Evolutionary conservation across 768 basidiomycete species (phyloP), one percentile per base, ranked within the genome.

Genomic region (Cystofilobasidium bisporidii): DNA sequence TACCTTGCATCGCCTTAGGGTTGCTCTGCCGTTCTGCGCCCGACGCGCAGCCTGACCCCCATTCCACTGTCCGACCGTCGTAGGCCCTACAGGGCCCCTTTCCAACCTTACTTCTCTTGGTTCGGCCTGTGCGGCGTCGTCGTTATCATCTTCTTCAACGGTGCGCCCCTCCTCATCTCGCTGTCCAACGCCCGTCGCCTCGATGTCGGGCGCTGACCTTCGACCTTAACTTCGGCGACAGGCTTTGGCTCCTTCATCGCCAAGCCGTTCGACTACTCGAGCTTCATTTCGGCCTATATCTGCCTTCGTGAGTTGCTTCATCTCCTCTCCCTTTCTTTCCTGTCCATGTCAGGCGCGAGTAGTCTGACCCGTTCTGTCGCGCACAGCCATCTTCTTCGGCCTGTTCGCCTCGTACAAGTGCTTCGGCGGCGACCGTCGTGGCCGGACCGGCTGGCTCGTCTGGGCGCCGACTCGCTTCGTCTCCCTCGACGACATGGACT

Each of bases 221-320:
- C 28, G 65, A 11, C 45, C 74, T 41, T 63, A 71, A 20, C n/a
- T 24, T 15, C 26, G 2, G 3, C n/a, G 11, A 9, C 48, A 50
- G 73, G 73, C 10, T 75, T 73, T 65, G 70, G 72, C 64, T 71
- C 70, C 12, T 74, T 74, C 69, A 65, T 73, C 61, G 69, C 70
- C 20, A 71, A 71, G 32, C 70, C 72, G 45, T 75, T 72, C 71
- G 36, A 30, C 33, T 26, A 41, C 24, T 38, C 63, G 9, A 28
- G 28, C 11, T 53, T 63, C 12, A 12, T 28, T 9, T 12, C 43
- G 38, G 28, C 57, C 17, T 60, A 71, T 53, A 66, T 67, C 58
- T 73, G 55, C 30, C 32, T 47, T 20, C 61, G 63, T 10, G 58
- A 5, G 36, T 36, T 12, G 36, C 36, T 6, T n/a, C 6, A 53